These are phyloP conservation scores for Acacia concinna DNA, from an alignment of 331 rosid species.

Conservation along the genomic window DNA sequence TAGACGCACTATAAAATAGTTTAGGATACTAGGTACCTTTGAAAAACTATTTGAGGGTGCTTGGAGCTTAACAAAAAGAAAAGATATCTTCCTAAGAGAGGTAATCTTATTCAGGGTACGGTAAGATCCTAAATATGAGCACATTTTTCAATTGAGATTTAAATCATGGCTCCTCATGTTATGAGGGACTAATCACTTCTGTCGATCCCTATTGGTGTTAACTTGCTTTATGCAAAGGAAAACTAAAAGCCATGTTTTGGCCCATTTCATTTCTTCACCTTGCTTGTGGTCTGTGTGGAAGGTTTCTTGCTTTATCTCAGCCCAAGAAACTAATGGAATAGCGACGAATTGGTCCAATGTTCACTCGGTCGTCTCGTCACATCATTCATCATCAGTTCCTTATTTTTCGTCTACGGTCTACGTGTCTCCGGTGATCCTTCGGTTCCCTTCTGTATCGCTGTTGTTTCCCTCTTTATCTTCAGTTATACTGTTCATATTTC, in stretches of 20 bases:
- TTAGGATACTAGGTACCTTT: too few species aligned
- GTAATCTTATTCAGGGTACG: too few species aligned
- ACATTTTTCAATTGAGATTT: too few species aligned
- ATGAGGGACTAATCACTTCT: too few species aligned
- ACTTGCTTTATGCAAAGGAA: background rate
- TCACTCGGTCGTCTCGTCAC: background rate
- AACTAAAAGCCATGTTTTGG: background rate
- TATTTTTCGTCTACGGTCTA: background rate
- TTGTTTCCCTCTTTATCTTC: background rate
- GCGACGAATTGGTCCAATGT: background rate
- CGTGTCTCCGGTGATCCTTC: conserved; percentile 19
- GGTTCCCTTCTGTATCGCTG: background rate
- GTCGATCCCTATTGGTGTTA: too few species aligned
- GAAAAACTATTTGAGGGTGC: too few species aligned
- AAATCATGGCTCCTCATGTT: too few species aligned
- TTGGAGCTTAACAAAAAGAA: too few species aligned
- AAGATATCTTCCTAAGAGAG: too few species aligned
- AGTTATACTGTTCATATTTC: background rate
- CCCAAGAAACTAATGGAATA: background rate
- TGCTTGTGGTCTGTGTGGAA: background rate
- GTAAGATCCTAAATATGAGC: too few species aligned
- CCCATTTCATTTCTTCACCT: background rate
- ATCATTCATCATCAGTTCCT: background rate
- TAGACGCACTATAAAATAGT: too few species aligned
- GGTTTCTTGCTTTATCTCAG: background rate